A percentile compares a stretch with the other conserved stretches of the same genome.
Conservation (phyloP, 257 asterid genomes). For the Ilex asprella region DNA sequence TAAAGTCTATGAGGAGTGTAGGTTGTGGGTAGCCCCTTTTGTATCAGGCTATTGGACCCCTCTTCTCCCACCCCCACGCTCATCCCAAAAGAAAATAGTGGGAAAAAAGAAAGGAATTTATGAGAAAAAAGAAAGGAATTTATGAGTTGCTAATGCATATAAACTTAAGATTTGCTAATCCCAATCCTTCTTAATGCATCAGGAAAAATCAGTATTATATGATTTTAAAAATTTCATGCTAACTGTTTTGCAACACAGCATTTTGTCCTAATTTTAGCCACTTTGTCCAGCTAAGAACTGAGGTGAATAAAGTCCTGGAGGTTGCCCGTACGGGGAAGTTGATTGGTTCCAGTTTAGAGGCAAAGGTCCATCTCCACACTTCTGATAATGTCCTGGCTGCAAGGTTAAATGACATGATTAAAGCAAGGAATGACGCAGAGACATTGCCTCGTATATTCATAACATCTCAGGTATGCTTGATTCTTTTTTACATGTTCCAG, state of each 20-base stretch:
- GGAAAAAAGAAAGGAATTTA: no score
- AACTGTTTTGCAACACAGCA: neutral
- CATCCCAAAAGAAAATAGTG: no score
- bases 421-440: constrained; percentile 69
- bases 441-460: constrained; percentile 71
- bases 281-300: constrained; percentile 74
- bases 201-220: no score
- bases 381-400: constrained; percentile 47
- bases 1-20: no score
- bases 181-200: no score
- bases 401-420: constrained; percentile 41
- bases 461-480: constrained; percentile 74
- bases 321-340: constrained; percentile 70
- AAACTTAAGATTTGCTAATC: no score
- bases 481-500: neutral
- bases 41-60: no score
- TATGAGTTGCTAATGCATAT: no score
- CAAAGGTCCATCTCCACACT: constrained; percentile 71
- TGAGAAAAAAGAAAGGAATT: no score
- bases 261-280: constrained; percentile 6
- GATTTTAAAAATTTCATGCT: neutral
- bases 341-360: constrained; percentile 94
- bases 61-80: no score
- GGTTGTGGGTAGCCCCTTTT: no score
- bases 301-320: constrained; percentile 97